Evolutionary conservation across 2,329 filamentous ascomycete genomes (phyloP), one percentile per base, ranked within the genome.

Genomic region (Fusarium armeniacum): DNA sequence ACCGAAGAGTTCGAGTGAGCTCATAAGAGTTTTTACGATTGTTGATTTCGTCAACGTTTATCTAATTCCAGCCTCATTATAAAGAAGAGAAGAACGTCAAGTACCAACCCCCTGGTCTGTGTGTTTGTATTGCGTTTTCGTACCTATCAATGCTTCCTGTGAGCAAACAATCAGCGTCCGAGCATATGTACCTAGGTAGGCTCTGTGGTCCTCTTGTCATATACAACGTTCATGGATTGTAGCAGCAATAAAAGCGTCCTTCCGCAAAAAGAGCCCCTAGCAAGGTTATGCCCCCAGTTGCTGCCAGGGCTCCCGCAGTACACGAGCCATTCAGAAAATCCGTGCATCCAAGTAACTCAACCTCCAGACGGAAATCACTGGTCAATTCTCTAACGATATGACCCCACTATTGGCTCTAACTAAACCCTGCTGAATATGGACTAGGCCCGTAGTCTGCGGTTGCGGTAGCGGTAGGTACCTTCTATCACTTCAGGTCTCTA

Each of bases 301-400:
- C 71, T 71, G 69, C 71, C 71, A 75, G 70, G 71, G 67, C 72
- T 72, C 71, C 70, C 72, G 69, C 70, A 75, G 63, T 55, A 55
- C 49, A 73, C 70, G 68, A 70, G 69, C 72, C 71, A 73, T 64
- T 49, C 32, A 45, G 44, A 28, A 45, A 64, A 64, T 64, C 51
- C 59, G 59, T 45, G 50, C n/a, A 51, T 40, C 32, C n/a, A 50
- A 40, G 59, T 40, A 56, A 38, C 50, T 51, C 33, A 51, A 38
- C 46, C 68, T 49, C 65, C 51, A 45, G 52, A 45, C 26, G 30
- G 33, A 43, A 44, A 38, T 45, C 32, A 69, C 52, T 69, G 67
- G 67, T 30, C 44, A 50, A 62, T 63, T 30, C 28, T 32, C 26
- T 15, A 32, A 24, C 36, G 56, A 45, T 50, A 32, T 45, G 62